phyloP scores from a whole-genome alignment of 495 filamentous ascomycete species.

The Neurospora sp. region DNA sequence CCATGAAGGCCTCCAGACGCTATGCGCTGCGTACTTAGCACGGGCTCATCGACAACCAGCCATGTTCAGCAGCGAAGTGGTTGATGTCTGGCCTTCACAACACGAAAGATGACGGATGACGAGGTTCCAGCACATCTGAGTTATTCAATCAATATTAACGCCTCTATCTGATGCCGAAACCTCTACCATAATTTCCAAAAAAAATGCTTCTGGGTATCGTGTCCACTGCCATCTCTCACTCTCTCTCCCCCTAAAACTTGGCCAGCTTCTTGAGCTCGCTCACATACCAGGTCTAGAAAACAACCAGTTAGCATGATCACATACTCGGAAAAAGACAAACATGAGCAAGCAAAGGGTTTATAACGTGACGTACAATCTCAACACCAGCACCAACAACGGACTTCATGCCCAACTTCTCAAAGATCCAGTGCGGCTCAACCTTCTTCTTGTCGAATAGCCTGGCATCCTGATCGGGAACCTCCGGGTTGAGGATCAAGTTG shows the following conservation, averaged over 20 bases:
- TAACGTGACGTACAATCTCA: not conserved
- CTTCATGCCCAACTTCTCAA: constrained; percentile 25
- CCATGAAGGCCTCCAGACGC: not conserved
- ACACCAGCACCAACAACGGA: constrained; percentile 14
- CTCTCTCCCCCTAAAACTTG: not conserved
- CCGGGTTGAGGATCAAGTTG: constrained; percentile 41
- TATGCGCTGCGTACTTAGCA: not conserved
- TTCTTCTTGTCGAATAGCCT: constrained; percentile 28
- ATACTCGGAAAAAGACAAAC: not conserved
- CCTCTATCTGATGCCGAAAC: not conserved
- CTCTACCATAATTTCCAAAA: not conserved
- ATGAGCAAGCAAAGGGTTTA: not conserved
- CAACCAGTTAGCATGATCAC: not conserved
- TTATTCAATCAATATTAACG: not conserved
- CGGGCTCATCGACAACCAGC: not conserved
- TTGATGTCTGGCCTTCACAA: not conserved
- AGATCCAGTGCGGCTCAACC: constrained; percentile 23
- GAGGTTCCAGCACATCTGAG: not conserved
- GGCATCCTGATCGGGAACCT: constrained; percentile 40
- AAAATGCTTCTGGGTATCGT: not conserved
- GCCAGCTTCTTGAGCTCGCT: not conserved
- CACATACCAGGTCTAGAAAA: not conserved
- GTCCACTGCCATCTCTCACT: not conserved
- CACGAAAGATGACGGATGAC: not conserved
- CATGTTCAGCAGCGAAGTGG: not conserved